phyloP scores from a whole-genome alignment of 2,329 filamentous ascomycete species.

The Fusarium luffae region DNA sequence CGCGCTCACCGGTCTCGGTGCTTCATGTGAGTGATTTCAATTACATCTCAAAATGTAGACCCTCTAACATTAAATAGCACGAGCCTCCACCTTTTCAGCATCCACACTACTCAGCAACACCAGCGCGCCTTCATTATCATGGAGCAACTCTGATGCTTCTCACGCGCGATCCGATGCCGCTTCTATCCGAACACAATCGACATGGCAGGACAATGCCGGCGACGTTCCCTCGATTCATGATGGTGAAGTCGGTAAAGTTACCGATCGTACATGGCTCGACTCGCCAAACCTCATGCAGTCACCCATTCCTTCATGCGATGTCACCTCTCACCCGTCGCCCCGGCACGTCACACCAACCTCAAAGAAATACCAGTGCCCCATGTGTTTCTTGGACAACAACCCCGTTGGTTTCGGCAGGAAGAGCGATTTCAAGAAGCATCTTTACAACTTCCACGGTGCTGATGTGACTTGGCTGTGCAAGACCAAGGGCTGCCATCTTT shows the following conservation, averaged over 20 bases:
- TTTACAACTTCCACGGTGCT: slow-evolving; percentile 60
- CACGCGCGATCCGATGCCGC: slow-evolving; percentile 54
- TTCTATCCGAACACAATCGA: slow-evolving; percentile 54
- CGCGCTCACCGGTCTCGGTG: slow-evolving; percentile 51
- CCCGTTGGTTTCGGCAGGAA: slow-evolving; percentile 59
- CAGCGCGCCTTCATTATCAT: slow-evolving; percentile 55
- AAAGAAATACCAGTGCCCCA: slow-evolving; percentile 58
- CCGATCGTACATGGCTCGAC: slow-evolving; percentile 55
- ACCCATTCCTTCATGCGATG: slow-evolving; percentile 48
- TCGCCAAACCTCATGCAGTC: slow-evolving; percentile 53
- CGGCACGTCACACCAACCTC: slow-evolving; percentile 52
- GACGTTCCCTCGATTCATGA: slow-evolving; percentile 52
- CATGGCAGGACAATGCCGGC: slow-evolving; percentile 51
- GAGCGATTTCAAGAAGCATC: slow-evolving; percentile 61
- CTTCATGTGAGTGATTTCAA: slow-evolving; percentile 51
- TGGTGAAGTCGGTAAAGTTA: slow-evolving; percentile 49
- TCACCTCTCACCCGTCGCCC: slow-evolving; percentile 53
- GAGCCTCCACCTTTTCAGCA: slow-evolving; percentile 54
- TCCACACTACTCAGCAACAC: slow-evolving; percentile 55
- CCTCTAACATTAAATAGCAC: slow-evolving; percentile 47
- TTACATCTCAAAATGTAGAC: not conserved
- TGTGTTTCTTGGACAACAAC: slow-evolving; percentile 59
- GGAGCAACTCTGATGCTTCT: slow-evolving; percentile 56
- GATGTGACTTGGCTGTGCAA: slow-evolving; percentile 58
- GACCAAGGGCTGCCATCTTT: slow-evolving; percentile 55